Evolutionary conservation across 441 rosid genomes (phyloP), one percentile per base, ranked within the genome.

Genomic region (Aquilaria agallochum): DNA sequence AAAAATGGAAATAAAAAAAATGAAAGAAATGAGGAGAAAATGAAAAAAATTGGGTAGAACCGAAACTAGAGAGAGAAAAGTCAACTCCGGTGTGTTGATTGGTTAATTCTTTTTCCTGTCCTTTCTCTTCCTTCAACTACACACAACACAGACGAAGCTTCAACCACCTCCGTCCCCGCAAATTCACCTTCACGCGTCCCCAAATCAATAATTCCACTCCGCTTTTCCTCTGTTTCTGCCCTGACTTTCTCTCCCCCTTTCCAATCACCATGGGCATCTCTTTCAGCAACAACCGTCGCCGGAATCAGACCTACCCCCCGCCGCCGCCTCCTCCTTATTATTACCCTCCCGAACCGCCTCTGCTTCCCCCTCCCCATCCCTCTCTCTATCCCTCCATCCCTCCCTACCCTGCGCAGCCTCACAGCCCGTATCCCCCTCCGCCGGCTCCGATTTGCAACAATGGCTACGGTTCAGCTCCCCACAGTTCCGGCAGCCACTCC

Each of bases 251-350:
- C 48, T 62, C 58, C 27, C 8, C n/a, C 46, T 45, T 40, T 9
- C 67, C 47, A 36, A 51, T 62, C 46, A 50, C 58, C 13, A 90
- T 85, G 98, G 96, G 98, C 15, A 75, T 82, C 74, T 88, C 95
- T 48, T 83, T 75, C 62, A 65, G 62, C 62, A 56, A 46, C 61
- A 49, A 65, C 66, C 71, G 90, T 36, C 75, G 98, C 62, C 80
- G 95, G 74, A 74, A 76, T 60, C 64, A 78, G 57, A 62, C 63
- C 49, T 71, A 70, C 71, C 86, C 66, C 8, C 5, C 65, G 44
- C 72, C 72, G 0, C 72, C 45, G 42, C 67, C 70, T 13, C 61
- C 76, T 9, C 55, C 55, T 61, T 64, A 65, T 56, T 34, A 61
- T 15, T 32, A 45, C 34, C 9, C 69, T 52, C 50, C 67, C 5